Evolutionary conservation across 2,329 filamentous ascomycete genomes (phyloP), one percentile per base, ranked within the genome.

Genomic region (Penicillium sp.): DNA sequence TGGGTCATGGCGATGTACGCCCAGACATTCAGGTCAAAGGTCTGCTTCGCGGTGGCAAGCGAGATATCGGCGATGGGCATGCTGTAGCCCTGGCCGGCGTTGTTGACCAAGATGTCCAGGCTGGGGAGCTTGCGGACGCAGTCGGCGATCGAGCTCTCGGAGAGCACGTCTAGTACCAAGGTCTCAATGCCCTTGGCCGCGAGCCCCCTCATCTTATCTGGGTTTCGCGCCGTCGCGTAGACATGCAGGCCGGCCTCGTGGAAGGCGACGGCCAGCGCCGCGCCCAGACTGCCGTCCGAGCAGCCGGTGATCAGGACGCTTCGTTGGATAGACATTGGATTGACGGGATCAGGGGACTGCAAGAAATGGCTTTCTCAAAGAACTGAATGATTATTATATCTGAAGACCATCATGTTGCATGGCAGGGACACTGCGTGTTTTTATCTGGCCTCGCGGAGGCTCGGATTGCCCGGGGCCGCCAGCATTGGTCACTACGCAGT

Each of bases 201-300:
- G 4, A 36, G 5, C 2, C 10, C 14, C 6, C 15, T 14, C 33
- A 65, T 59, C 37, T 68, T 70, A 11, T 56, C 44, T 1, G 50
- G 45, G 30, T 65, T 55, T 10, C 70, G 67, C 4, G 65, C 62
- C 1, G 70, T 71, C 2, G 69, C 71, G 47, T 65, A 69, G 41
- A 74, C 69, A 20, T 64, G 56, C n/a, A 57, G 62, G 4, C 64
- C 65, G 3, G 47, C 43, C 23, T 62, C 45, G 36, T 64, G 58
- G 47, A 74, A 68, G 14, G 56, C 60, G 2, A 53, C 37, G 1
- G 64, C 67, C 1, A 74, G 58, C 1, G 67, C 69, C 1, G 54
- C 49, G 7, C 72, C 71, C 9, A 71, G 60, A 20, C 70, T 65
- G 30, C 65, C 67, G 11, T 58, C 60, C 3, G 61, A 64, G 52